Evolutionary conservation across 2,329 filamentous ascomycete genomes (phyloP), one percentile per base, ranked within the genome.

Genomic region (Tothia fuscella): DNA sequence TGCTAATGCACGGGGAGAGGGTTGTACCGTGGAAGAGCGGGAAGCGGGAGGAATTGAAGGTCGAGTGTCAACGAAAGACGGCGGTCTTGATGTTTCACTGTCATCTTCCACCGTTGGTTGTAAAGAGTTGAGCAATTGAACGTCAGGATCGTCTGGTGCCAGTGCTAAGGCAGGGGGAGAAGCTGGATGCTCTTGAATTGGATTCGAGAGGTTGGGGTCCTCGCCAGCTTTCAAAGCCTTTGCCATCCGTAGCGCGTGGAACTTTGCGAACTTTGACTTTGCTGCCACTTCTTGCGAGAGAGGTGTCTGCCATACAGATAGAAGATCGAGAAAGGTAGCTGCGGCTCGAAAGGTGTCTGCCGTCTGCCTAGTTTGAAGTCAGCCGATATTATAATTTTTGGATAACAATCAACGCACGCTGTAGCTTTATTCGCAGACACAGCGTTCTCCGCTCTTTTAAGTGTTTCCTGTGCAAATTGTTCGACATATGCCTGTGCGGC

Each of bases 191-290:
- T 74, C 68, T 41, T 78, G 70, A 43, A 75, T 76, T 0, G 89
- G 89, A 54, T 96, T 96, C 6, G 84, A 82, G 16, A 81, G 77
- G 60, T 98, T 98, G 3, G 91, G 91, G 55, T 98, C 88, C 49
- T 84, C 80, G 41, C 87, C 87, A 30, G 88, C 83, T 55, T 88
- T 91, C 53, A 95, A 74, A 9, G 91, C 91, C 62, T 85, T 94
- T 13, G 83, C 71, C 55, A 98, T 98, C 44, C 91, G 77, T 26
- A 89, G 67, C 2, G 89, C 88, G 59, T 96, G 93, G 72, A 85
- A 98, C 61, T 96, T 98, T 31, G 89, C 87, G 57, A 85, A 98
- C 59, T 93, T 95, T 62, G 89, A 86, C 68, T 94, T 96, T 42
- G 86, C 76, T 29, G 78, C 70, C 16, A 80, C 76, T 54, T 96